These are phyloP conservation scores for Sarocladiaceae sp. DNA, from an alignment of 2,329 filamentous ascomycete species.

Conservation along the genomic window DNA sequence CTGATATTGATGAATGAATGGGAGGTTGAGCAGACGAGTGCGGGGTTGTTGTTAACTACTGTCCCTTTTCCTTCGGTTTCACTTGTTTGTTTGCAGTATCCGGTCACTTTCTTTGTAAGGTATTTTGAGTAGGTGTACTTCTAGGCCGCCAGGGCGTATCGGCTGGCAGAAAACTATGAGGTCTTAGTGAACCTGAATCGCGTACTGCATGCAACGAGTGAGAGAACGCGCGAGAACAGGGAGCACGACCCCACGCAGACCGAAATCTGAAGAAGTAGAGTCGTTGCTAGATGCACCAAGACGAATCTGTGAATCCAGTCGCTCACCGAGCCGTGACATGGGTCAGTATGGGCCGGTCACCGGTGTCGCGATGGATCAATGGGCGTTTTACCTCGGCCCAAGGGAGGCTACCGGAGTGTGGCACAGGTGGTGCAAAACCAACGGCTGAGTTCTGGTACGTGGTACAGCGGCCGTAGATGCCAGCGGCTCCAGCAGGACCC, in stretches of 20 bases:
- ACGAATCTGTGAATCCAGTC: too few species aligned
- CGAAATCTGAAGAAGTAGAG: too few species aligned
- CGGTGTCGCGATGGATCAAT: not conserved
- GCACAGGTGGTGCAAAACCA: not conserved
- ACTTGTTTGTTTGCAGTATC: not conserved
- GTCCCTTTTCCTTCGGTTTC: constrained; percentile 1
- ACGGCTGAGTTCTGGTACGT: too few species aligned
- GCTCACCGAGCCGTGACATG: not conserved
- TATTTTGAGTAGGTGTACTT: constrained; percentile 4
- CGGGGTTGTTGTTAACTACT: not conserved
- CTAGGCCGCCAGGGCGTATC: constrained; percentile 8
- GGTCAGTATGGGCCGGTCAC: not conserved
- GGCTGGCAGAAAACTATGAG: constrained; percentile 2
- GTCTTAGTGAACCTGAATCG: not conserved
- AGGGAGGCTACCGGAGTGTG: constrained; percentile 1
- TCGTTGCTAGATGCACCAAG: too few species aligned
- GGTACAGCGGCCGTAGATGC: too few species aligned
- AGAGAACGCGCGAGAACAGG: too few species aligned
- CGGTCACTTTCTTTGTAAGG: constrained; percentile 5
- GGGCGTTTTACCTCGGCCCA: constrained; percentile 13
- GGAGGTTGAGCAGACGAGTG: not conserved
- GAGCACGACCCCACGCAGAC: too few species aligned
- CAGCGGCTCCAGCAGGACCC: too few species aligned
- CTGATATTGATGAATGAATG: not conserved
- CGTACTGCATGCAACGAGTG: too few species aligned